Conservation (phyloP, 139 green algal species). For the Spirogloea muscicola region DNA sequence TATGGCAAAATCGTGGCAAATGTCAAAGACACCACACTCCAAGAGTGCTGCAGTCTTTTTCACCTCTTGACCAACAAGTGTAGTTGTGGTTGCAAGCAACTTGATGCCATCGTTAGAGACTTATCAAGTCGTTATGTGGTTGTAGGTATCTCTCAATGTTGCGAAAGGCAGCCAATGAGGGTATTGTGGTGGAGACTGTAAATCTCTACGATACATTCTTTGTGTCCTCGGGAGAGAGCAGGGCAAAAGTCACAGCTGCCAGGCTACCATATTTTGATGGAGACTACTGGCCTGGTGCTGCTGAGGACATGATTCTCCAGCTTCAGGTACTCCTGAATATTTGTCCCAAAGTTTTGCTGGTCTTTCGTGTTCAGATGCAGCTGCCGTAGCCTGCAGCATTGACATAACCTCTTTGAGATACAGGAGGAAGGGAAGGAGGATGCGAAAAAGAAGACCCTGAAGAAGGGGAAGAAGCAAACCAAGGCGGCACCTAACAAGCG, state of each 20-base stretch:
- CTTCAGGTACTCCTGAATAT: no score
- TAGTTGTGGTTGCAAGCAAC: no score
- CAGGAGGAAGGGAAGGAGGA: conserved; percentile 41
- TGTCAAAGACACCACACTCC: no score
- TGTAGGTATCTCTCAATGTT: conserved; percentile 85
- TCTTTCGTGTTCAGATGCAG: no score
- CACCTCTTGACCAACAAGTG: no score
- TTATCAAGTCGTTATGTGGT: no score
- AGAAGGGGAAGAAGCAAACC: conserved; percentile 46
- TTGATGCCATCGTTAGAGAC: no score
- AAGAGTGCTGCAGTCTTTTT: no score
- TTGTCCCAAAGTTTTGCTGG: no score
- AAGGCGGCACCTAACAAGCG: conserved; percentile 53
- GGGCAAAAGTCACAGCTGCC: conserved; percentile 45
- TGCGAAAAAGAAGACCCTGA: conserved; percentile 18
- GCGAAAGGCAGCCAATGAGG: conserved; percentile 59
- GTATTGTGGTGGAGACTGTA: conserved; percentile 71
- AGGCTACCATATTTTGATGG: conserved; percentile 95
- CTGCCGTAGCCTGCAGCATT: no score
- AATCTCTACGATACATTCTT: conserved; percentile 97
- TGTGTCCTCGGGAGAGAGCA: conserved; percentile 64
- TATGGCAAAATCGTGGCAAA: no score
- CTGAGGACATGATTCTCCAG: conserved; percentile 56
- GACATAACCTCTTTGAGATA: no score
- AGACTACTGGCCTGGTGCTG: conserved; percentile 96